These are phyloP conservation scores for Hypocreales sp. DNA, from an alignment of 2,329 filamentous ascomycete genomes.

Conservation along the genomic window DNA sequence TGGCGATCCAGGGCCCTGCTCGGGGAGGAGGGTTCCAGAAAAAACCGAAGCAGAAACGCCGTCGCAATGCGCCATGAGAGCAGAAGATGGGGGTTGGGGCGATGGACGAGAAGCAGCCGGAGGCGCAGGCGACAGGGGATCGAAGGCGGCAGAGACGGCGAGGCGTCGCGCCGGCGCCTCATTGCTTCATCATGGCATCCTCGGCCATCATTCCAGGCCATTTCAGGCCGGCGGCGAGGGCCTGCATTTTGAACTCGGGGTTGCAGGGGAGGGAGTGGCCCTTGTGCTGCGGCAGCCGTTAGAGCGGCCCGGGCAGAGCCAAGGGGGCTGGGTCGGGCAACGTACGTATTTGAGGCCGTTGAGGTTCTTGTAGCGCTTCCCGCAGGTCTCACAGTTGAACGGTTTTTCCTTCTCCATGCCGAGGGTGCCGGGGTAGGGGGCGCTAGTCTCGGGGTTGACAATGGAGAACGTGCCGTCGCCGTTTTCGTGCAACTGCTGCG, in stretches of 20 bases:
- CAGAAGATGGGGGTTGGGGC: background rate
- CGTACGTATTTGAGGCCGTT: constrained; percentile 92
- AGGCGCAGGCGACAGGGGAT: no score
- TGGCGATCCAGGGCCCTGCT: background rate
- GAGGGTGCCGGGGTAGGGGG: constrained; percentile 85
- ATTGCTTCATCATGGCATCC: constrained; percentile 24
- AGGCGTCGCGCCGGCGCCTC: no score
- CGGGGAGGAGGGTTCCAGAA: constrained; percentile 1
- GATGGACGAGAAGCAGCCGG: no score
- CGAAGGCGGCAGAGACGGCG: no score
- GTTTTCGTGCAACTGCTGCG: constrained; percentile 92
- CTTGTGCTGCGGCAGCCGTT: constrained; percentile 40
- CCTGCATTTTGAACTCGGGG: constrained; percentile 48
- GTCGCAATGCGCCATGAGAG: constrained; percentile 1
- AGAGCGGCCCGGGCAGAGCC: constrained; percentile 8
- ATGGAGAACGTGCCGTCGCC: constrained; percentile 96
- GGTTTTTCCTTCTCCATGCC: constrained; percentile 99
- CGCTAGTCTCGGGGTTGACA: constrained; percentile 86
- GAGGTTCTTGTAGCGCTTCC: constrained; percentile 97
- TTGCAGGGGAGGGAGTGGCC: constrained; percentile 81
- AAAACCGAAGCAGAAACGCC: constrained; percentile 1
- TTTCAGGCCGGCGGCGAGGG: constrained; percentile 27
- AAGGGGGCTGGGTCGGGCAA: constrained; percentile 4
- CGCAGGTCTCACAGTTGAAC: constrained; percentile 91
- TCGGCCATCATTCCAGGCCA: no score